Base-by-base conservation (phyloP, 805 yeast genomes). In the Metschnikowia colocasiae region DNA sequence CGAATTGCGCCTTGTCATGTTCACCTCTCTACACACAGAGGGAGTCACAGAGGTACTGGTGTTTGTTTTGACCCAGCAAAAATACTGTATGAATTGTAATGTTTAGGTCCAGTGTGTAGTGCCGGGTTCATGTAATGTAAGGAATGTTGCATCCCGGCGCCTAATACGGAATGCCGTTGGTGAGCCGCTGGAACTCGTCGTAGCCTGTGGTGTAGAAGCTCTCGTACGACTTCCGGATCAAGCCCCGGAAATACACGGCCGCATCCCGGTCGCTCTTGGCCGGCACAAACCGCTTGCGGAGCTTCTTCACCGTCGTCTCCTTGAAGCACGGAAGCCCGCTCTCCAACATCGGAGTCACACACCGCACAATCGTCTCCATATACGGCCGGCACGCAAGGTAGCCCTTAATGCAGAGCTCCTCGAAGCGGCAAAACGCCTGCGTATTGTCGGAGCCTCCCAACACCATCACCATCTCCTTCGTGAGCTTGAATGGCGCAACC, bases 321-420 rank as follows among this genome's bases (percentile, higher is more conserved):
- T 90, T 92, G 79, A 92, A 92, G 64, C 99, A 92, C 3, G 98
- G 99, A 60, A 92, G 77, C 1, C 98, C 98, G 63, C 95, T 85
- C 40, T 85, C 95, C 55, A 92, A 71, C 99, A 94, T 94, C 4
- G 97, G 97, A 27, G 74, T 74, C 22, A 94, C 96, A 67, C 92
- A 82, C 49, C 87, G 82, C 50, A 91, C 79, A 51, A 94, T 88
- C 26, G 85, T 77, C 54, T 89, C 92, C 79, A 86, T 85, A 58
- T 88, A 84, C 8, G 96, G 94, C 54, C 99, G 76, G 53, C 90
- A 83, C 0, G 95, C 85, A 58, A 94, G 76, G 67, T 82, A 94
- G 1, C 96, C 95, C 64, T 92, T 91, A 46, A 95, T 85, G 67
- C 97, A 92, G 41, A 92, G 75, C 61, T 92, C 98, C 67, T 94